Conservation (phyloP, 2,329 filamentous ascomycete species). For the Botryotinia narcissicola region DNA sequence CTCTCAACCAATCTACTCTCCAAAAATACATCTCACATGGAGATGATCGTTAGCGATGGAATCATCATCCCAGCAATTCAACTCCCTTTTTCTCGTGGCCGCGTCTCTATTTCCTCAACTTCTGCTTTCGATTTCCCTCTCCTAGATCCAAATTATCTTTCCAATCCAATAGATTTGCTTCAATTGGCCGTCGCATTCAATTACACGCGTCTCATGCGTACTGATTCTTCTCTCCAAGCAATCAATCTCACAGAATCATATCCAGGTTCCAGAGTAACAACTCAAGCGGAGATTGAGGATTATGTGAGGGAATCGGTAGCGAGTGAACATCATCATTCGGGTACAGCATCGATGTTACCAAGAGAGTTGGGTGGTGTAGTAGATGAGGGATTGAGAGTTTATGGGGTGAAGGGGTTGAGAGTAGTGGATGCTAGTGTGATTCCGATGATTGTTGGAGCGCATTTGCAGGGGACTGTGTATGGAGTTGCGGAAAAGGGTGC, state of each 20-base stretch:
- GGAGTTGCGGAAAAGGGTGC: slow-evolving; percentile 32
- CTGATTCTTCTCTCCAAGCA: not conserved
- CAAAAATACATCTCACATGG: slow-evolving; percentile 2
- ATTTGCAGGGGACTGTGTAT: slow-evolving; percentile 32
- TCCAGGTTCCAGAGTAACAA: not conserved
- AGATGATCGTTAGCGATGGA: slow-evolving; percentile 11
- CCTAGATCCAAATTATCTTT: slow-evolving; percentile 45
- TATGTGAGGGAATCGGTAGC: not conserved
- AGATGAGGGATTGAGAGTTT: slow-evolving; percentile 32
- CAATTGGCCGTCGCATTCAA: slow-evolving; percentile 10
- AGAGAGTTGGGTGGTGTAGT: slow-evolving; percentile 29
- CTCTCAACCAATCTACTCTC: not conserved
- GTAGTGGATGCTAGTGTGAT: slow-evolving; percentile 34
- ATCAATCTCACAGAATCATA: not conserved
- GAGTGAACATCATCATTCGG: slow-evolving; percentile 16
- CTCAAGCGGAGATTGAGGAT: slow-evolving; percentile 3
- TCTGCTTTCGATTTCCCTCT: slow-evolving; percentile 39
- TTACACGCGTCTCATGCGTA: slow-evolving; percentile 17
- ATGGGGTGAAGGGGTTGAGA: slow-evolving; percentile 32
- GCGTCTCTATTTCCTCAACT: slow-evolving; percentile 47
- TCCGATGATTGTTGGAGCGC: slow-evolving; percentile 30
- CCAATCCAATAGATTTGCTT: slow-evolving; percentile 42
- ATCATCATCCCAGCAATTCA: slow-evolving; percentile 35
- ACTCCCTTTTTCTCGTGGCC: slow-evolving; percentile 53
- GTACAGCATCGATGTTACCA: slow-evolving; percentile 20